Percentiles rank a stretch among this genome's conserved stretches.
Conservation (phyloP, 1,284 basidiomycete species). For the Cutaneotrichosporon cyanovorans region DNA sequence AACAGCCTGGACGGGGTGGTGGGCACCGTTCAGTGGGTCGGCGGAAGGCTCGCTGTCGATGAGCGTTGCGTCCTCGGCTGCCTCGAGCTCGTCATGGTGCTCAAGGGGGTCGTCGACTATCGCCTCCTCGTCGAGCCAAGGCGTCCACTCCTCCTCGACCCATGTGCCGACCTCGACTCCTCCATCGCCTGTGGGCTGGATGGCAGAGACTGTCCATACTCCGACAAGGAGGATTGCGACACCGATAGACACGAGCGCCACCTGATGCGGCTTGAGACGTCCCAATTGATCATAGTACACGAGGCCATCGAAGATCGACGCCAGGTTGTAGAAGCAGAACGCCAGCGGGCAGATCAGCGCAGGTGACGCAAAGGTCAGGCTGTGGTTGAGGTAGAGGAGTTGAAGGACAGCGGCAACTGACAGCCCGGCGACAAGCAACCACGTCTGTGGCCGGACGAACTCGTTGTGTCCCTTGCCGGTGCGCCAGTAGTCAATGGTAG, state of each 20-base stretch:
- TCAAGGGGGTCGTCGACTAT: slow-evolving; percentile 16
- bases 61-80: slow-evolving; percentile 17
- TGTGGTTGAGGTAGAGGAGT: slow-evolving; percentile 89
- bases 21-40: not conserved
- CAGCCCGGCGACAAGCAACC: slow-evolving; percentile 38
- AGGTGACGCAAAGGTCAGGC: slow-evolving; percentile 72
- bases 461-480: slow-evolving; percentile 64
- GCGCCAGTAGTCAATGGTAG: slow-evolving; percentile 55
- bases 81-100: slow-evolving; percentile 23
- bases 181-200: slow-evolving; percentile 38
- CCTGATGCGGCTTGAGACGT: slow-evolving; percentile 60
- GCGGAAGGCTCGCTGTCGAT: slow-evolving; percentile 11
- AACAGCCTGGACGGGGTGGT: slow-evolving; percentile 1
- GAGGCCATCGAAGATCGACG: slow-evolving; percentile 69
- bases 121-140: slow-evolving; percentile 6
- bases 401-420: slow-evolving; percentile 40
- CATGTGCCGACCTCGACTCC: slow-evolving; percentile 46
- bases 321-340: slow-evolving; percentile 93
- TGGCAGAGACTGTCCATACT: slow-evolving; percentile 71
- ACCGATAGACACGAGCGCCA: slow-evolving; percentile 68
- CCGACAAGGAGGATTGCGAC: slow-evolving; percentile 73
- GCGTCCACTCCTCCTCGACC: slow-evolving; percentile 36
- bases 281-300: slow-evolving; percentile 87
- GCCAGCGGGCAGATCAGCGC: slow-evolving; percentile 88
- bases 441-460: slow-evolving; percentile 53